Evolutionary conservation across 139 green algal genomes (phyloP).

Genomic region (Closterium sp.): DNA sequence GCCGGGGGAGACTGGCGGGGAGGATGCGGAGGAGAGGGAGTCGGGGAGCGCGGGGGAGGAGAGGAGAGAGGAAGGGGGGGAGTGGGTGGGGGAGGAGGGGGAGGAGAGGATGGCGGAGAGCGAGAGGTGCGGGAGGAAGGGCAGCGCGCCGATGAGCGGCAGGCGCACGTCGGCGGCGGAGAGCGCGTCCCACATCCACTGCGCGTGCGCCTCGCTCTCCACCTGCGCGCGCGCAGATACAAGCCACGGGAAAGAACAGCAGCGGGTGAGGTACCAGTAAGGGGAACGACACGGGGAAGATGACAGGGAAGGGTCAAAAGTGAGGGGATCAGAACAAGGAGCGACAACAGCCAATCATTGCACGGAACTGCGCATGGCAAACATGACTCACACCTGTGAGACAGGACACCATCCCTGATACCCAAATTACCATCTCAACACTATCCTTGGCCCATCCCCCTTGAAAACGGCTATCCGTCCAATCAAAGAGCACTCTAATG

Average conservation of each 20-base stretch:
- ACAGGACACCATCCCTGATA: neutral
- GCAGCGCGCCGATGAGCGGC: constrained; percentile 70
- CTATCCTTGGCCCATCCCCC: constrained; percentile 8
- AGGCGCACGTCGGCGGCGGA: constrained; percentile 49
- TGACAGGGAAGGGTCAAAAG: neutral
- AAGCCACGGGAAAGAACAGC: neutral
- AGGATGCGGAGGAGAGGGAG: neutral
- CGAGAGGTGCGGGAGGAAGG: constrained; percentile 55
- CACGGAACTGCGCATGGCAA: neutral
- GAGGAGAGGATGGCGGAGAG: constrained; percentile 57
- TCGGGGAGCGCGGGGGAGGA: neutral
- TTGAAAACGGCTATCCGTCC: constrained; percentile 37
- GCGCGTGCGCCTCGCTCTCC: constrained; percentile 55
- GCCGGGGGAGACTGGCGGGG: neutral
- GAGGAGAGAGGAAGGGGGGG: neutral
- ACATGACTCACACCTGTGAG: too few relatives aligned
- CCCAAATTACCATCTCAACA: too few relatives aligned
- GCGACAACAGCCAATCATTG: neutral
- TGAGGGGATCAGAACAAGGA: neutral
- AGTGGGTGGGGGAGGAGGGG: constrained; percentile 48
- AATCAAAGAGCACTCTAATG: constrained; percentile 50
- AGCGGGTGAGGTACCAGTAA: neutral
- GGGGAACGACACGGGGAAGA: neutral
- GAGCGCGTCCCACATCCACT: constrained; percentile 67
- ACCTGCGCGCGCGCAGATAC: constrained; percentile 42